These are phyloP conservation scores for Dictyostelium discoideum DNA, from an alignment of 78 protist species.

Conservation along the genomic window DNA sequence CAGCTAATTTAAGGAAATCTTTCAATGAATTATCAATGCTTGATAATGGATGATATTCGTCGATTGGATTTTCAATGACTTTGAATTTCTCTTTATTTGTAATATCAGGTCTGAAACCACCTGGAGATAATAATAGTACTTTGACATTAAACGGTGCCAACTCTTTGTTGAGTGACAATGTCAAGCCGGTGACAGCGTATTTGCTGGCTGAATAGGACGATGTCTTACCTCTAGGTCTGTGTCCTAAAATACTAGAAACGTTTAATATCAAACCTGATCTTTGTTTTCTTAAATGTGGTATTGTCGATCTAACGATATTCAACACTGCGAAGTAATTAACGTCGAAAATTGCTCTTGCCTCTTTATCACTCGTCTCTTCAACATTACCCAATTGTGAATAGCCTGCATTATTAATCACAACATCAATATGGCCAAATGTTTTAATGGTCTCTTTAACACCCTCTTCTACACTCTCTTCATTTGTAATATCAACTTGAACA, in stretches of 20 bases:
- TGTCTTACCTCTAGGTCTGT: not conserved
- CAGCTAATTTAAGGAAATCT: not conserved
- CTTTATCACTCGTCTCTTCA: not conserved
- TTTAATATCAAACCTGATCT: not conserved
- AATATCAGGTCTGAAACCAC: conserved; percentile 17
- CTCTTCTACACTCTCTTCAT: not conserved
- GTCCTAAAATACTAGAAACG: conserved; percentile 4
- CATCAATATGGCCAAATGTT: not conserved
- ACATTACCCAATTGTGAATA: not conserved
- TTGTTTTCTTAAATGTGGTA: conserved; percentile 4
- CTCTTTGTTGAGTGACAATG: conserved; percentile 5
- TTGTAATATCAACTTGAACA: not conserved
- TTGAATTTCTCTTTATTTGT: not conserved
- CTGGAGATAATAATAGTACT: not conserved
- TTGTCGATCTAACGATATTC: not conserved
- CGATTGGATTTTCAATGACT: not conserved
- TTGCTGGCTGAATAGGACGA: conserved; percentile 14
- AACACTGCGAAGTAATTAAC: conserved; percentile 18
- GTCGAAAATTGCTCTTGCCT: not conserved
- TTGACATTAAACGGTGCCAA: not conserved
- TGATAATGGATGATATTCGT: not conserved
- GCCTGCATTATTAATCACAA: not conserved
- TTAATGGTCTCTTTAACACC: not conserved
- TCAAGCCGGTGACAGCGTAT: conserved; percentile 27
- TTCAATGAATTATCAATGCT: not conserved